Base-by-base conservation (phyloP, 129 eudicot species). In the Gnaphalium uliginosum region DNA sequence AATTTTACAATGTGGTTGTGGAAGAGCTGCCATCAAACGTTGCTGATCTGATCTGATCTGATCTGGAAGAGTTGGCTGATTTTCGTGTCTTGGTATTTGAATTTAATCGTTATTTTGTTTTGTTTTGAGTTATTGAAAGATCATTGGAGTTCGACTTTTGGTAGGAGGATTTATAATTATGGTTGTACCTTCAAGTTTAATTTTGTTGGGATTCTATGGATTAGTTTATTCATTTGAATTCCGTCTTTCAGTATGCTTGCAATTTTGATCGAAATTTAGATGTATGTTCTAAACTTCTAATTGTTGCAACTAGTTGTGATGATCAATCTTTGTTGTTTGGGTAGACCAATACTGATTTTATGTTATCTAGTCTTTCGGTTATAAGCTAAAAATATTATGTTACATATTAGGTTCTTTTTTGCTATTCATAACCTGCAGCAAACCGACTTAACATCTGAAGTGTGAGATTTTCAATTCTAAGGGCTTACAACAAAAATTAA, bases 11-110 rank as follows among this genome's bases (percentile, higher is more conserved):
- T 72, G 78, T 79, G 79, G 54, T 65, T 2, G 83, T 79, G 54
- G 79, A 79, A 27, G 79, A 79, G 43, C 79, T 79, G 50, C 83
- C 83, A 32, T 73, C 74, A 21, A 79, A 79, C 73, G 83, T 79
- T 65, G 83, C 83, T 35, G 83, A 79, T 66, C 79, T 79, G 19
- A 73, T 79, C 27, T 79, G 14, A 56, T 37, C 50, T 54, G 4
- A 23, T 39, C n/a, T 41, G 18, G 17, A 63, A 63, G 87, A 84
- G 37, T 81, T 84, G 68, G 68, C 21, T 63, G 39, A n/a, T 63
- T 32, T 63, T 32, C 11, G 68, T 29, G 19, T 63, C 37, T 27
- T 10, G 39, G 73, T 61, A 54, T 80, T 79, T 72, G 64, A 33
- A 33, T 71, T 53, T 79, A 30, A 63, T 76, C 15, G 37, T 23